Conservation (phyloP, 2,329 filamentous ascomycete species). For the Podosphaera fusca region DNA sequence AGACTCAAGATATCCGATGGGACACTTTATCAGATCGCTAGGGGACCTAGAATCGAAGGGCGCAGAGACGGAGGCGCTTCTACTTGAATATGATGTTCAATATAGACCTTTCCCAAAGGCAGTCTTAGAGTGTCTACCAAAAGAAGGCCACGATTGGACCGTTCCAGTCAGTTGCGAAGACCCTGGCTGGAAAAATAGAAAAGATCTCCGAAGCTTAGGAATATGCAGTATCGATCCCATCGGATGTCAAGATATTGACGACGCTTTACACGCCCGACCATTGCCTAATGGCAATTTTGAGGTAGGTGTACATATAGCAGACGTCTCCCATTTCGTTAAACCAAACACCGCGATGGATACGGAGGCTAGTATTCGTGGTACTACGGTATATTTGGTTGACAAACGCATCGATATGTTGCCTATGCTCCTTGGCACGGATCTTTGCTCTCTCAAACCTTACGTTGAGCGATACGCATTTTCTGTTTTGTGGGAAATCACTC, state of each 20-base stretch:
- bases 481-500: slow-evolving; percentile 68
- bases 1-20: slow-evolving; percentile 75
- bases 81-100: slow-evolving; percentile 92
- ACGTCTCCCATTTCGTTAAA: slow-evolving; percentile 98
- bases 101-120: slow-evolving; percentile 93
- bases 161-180: slow-evolving; percentile 63
- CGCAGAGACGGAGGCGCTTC: slow-evolving; percentile 85
- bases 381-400: slow-evolving; percentile 91
- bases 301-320: slow-evolving; percentile 93
- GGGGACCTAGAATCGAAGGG: slow-evolving; percentile 90
- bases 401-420: slow-evolving; percentile 99
- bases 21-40: slow-evolving; percentile 80
- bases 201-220: slow-evolving; percentile 63
- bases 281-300: slow-evolving; percentile 86
- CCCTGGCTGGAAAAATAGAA: slow-evolving; percentile 65
- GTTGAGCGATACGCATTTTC: slow-evolving; percentile 87
- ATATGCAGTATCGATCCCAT: slow-evolving; percentile 96
- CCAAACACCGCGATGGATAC: slow-evolving; percentile 93
- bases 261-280: slow-evolving; percentile 69
- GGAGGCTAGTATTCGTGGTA: slow-evolving; percentile 82
- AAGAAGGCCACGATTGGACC: slow-evolving; percentile 81
- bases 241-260: slow-evolving; percentile 94
- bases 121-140: slow-evolving; percentile 76
- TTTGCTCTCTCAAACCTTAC: slow-evolving; percentile 91
- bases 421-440: slow-evolving; percentile 79